phyloP scores from a whole-genome alignment of 2,329 filamentous ascomycete species.

The Sporothrix variecibatus region DNA sequence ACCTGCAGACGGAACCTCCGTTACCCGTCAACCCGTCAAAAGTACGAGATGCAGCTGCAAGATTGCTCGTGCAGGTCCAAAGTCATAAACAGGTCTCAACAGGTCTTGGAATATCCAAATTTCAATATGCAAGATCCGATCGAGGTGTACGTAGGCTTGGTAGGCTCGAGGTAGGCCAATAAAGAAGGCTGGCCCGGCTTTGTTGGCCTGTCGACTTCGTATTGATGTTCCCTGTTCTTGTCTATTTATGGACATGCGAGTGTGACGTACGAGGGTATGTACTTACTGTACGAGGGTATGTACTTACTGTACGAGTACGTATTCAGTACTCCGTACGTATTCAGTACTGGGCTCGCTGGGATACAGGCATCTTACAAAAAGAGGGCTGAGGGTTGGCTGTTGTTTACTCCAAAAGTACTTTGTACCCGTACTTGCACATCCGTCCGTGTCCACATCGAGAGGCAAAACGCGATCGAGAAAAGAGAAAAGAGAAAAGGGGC shows the following conservation, averaged over 20 bases:
- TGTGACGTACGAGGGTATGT: not conserved
- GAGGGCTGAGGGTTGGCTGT: not conserved
- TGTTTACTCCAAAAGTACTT: not conserved
- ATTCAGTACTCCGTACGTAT: no score
- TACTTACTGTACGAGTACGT: not conserved
- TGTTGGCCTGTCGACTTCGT: not conserved
- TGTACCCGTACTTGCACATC: not conserved
- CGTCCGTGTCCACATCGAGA: not conserved
- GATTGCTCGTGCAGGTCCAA: not conserved
- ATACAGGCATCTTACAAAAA: not conserved
- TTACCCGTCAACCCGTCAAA: not conserved
- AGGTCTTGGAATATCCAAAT: not conserved
- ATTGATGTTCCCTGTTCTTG: not conserved
- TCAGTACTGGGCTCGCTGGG: no score
- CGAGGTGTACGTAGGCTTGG: not conserved
- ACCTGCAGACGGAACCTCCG: not conserved
- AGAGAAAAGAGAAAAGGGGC: not conserved
- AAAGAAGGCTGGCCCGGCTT: not conserved
- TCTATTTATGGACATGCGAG: not conserved
- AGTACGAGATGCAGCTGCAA: not conserved
- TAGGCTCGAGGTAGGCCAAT: no score
- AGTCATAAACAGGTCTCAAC: not conserved
- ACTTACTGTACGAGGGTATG: not conserved
- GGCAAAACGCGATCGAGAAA: not conserved
- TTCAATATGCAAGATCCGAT: constrained; percentile 6